Conservation (phyloP, 257 asterid species). For the Galeopsis tetrahit region DNA sequence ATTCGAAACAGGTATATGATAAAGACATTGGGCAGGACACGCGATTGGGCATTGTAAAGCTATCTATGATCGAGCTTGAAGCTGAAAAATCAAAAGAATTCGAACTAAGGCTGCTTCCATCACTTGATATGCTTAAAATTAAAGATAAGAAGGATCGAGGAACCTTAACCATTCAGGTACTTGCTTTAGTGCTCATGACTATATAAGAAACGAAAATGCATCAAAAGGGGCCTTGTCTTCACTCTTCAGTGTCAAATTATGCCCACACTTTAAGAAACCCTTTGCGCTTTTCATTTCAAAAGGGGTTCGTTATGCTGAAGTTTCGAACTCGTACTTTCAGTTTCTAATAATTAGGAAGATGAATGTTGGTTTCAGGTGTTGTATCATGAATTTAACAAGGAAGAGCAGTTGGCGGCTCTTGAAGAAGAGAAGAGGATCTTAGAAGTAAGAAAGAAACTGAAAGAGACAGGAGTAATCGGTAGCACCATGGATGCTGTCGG, state of each 20-base stretch:
- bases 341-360: not conserved
- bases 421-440: slow-evolving; percentile 85
- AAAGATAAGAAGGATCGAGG: slow-evolving; percentile 96
- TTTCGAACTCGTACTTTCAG: not conserved
- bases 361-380: slow-evolving; percentile 55
- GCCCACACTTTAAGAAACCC: not conserved
- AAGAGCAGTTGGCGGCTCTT: slow-evolving; percentile 82
- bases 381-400: slow-evolving; percentile 83
- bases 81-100: slow-evolving; percentile 64
- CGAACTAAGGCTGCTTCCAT: slow-evolving; percentile 66
- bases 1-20: slow-evolving; percentile 70
- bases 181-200: slow-evolving; percentile 8
- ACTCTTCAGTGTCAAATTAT: not conserved
- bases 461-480: slow-evolving; percentile 87
- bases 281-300: not conserved
- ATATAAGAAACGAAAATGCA: slow-evolving; percentile 14
- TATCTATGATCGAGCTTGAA: slow-evolving; percentile 73
- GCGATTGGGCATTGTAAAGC: slow-evolving; percentile 70
- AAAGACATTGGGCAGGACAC: slow-evolving; percentile 92
- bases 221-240: not conserved
- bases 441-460: slow-evolving; percentile 87
- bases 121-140: slow-evolving; percentile 86
- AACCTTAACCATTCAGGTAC: slow-evolving; percentile 73
- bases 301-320: not conserved
- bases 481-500: slow-evolving; percentile 99